Base-by-base conservation (phyloP, 2,329 filamentous ascomycete genomes). In the Penicillium sp. region DNA sequence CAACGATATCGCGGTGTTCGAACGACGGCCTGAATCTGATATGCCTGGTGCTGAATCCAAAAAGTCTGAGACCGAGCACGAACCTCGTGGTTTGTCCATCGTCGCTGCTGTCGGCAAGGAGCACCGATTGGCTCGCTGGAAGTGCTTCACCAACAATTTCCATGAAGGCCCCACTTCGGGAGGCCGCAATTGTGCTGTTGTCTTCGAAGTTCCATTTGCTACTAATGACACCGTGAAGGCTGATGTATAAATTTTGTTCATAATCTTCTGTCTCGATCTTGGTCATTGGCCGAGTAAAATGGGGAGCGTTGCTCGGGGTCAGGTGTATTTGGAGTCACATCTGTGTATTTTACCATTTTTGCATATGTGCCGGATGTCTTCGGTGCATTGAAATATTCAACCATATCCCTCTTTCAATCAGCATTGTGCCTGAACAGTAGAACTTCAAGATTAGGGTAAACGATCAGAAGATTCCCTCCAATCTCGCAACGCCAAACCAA, bases 71-170 rank as follows among this genome's bases (percentile, higher is more conserved):
- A 55, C 61, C 21, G 84, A 89, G 53, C 52, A 70, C 15, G 69
- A 73, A 45, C 63, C 67, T 46, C 69, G 68, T 21, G 91, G 91
- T 1, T 74, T 97, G 2, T 93, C 90, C 64, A 82, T 97, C 29
- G 86, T 95, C 13, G 90, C 86, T n/a, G 94, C 88, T 16, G 82
- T 96, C 1, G 91, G 90, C 35, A 93, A 89, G 68, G 90, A 97
- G 74, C 89, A 92, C 72, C 84, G 91, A 42, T 77, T 97, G 40
- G 94, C 91, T 4, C 81, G 89, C 59, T 97, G 91, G 91, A 87
- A 87, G 74, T 67, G 69, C 40, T 75, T 72, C 51, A 59, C 65
- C 23, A 74, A 78, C 46, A 75, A 72, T 49, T 71, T 68, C 50
- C 57, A 68, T 38, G 63, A 72, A 35, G 71, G 72, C 15, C 42